Evolutionary conservation across 169 alveolate species (phyloP).

Genomic region (Plasmodium reichenowi): DNA sequence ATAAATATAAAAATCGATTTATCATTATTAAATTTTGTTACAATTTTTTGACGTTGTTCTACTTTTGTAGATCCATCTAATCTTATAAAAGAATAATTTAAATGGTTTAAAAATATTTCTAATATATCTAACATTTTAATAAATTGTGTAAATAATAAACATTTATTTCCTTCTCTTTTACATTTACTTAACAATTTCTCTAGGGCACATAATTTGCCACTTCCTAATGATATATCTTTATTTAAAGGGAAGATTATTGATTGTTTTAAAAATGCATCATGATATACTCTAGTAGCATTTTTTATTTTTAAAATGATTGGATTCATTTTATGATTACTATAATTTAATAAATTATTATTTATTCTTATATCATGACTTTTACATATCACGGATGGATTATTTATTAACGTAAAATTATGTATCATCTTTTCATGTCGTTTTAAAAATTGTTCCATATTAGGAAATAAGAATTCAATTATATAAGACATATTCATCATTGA

Average conservation of each 20-base stretch:
- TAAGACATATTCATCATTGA: not conserved
- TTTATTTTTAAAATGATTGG: slow-evolving; percentile 23
- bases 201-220: slow-evolving; percentile 95
- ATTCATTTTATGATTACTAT: slow-evolving; percentile 1
- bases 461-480: slow-evolving; percentile 20
- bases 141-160: slow-evolving; percentile 97
- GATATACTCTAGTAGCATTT: slow-evolving; percentile 52
- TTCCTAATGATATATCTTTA: slow-evolving; percentile 91
- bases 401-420: slow-evolving; percentile 28
- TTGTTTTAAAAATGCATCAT: slow-evolving; percentile 68
- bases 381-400: slow-evolving; percentile 34
- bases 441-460: slow-evolving; percentile 46
- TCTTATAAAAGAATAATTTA: slow-evolving; percentile 96
- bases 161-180: slow-evolving; percentile 94
- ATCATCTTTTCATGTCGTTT: slow-evolving; percentile 9
- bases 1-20: slow-evolving; percentile 95
- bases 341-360: slow-evolving; percentile 14
- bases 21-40: slow-evolving; percentile 95
- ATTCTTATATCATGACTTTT: slow-evolving; percentile 16
- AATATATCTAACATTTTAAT: slow-evolving; percentile 97
- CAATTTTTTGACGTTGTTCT: slow-evolving; percentile 96
- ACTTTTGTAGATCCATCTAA: slow-evolving; percentile 98
- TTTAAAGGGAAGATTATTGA: slow-evolving; percentile 86
- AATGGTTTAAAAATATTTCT: slow-evolving; percentile 95
- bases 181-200: slow-evolving; percentile 90